Evolutionary conservation across 2,329 filamentous ascomycete species (phyloP).

Genomic region (Cladosporium sp.): DNA sequence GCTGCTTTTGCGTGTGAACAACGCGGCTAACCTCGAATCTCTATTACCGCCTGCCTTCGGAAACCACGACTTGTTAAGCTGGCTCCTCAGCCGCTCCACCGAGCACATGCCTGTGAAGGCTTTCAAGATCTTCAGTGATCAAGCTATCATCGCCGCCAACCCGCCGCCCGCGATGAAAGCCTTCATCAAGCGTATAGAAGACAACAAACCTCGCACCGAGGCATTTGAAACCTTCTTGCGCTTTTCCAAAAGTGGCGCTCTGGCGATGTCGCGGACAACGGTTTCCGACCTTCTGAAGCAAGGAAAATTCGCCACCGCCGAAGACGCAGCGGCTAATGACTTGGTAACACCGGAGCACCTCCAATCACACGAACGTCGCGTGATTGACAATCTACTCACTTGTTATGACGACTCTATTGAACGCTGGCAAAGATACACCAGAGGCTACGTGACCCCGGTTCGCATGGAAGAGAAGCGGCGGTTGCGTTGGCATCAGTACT

Average conservation of each 20-base stretch:
- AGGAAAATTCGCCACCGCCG: conserved; percentile 17
- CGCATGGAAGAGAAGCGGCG: neutral
- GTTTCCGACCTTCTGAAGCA: neutral
- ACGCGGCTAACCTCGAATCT: neutral
- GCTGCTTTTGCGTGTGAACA: conserved; percentile 10
- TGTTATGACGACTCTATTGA: neutral
- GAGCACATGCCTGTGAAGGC: conserved; percentile 16
- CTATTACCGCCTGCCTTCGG: neutral
- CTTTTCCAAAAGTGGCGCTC: too few relatives aligned
- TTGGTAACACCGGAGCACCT: conserved; percentile 8
- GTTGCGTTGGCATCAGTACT: conserved; percentile 9
- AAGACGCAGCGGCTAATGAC: conserved; percentile 22
- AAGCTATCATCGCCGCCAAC: conserved; percentile 19
- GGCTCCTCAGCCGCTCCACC: conserved; percentile 9
- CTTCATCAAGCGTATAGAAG: too few relatives aligned
- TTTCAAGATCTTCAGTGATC: conserved; percentile 22
- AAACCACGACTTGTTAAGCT: conserved; percentile 9
- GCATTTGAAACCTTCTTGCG: too few relatives aligned
- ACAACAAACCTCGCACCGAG: too few relatives aligned
- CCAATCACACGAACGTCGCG: conserved; percentile 7
- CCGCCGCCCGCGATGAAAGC: neutral
- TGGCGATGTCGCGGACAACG: too few relatives aligned
- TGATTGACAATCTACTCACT: conserved; percentile 11
- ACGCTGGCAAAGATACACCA: conserved; percentile 7
- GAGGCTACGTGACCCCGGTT: neutral